phyloP scores from a whole-genome alignment of 768 basidiomycete species.

The Podaxis mareebaensis region DNA sequence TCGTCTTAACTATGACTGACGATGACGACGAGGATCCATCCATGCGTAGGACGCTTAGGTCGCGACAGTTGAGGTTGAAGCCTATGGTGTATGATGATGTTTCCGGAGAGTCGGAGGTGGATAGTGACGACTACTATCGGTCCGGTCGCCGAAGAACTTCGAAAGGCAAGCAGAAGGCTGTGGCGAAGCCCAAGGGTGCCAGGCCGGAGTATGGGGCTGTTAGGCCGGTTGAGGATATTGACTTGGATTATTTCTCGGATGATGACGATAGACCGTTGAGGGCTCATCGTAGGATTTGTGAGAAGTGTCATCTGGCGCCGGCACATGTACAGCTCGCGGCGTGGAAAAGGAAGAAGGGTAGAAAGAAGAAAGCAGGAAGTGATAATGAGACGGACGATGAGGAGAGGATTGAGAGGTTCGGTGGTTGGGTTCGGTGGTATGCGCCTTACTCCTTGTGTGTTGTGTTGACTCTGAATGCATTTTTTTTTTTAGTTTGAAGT shows the following conservation, averaged over 20 bases:
- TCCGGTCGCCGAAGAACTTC: constrained; percentile 12
- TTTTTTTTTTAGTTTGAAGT: constrained; percentile 57
- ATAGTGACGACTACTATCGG: constrained; percentile 21
- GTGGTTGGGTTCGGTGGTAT: constrained; percentile 87
- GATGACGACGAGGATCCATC: constrained; percentile 7
- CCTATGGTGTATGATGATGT: background rate
- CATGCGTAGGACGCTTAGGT: background rate
- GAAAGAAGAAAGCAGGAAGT: constrained; percentile 40
- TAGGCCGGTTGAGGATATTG: constrained; percentile 40
- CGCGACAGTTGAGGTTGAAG: constrained; percentile 13
- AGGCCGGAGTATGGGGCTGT: constrained; percentile 47
- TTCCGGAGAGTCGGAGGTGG: constrained; percentile 10
- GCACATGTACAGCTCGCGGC: constrained; percentile 52
- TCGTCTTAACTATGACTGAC: constrained; percentile 3
- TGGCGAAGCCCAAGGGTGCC: constrained; percentile 27
- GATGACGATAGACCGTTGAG: constrained; percentile 56
- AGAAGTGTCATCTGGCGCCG: constrained; percentile 67
- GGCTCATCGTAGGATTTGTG: constrained; percentile 65
- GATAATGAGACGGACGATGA: constrained; percentile 56
- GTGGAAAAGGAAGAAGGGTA: constrained; percentile 37
- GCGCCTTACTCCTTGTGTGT: constrained; percentile 21
- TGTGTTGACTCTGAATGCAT: background rate
- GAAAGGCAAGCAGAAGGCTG: constrained; percentile 24
- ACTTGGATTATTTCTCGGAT: constrained; percentile 52
- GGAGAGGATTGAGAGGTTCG: constrained; percentile 49